phyloP scores from a whole-genome alignment of 2,329 filamentous ascomycete species.

The Sordariomycetes sp. region DNA sequence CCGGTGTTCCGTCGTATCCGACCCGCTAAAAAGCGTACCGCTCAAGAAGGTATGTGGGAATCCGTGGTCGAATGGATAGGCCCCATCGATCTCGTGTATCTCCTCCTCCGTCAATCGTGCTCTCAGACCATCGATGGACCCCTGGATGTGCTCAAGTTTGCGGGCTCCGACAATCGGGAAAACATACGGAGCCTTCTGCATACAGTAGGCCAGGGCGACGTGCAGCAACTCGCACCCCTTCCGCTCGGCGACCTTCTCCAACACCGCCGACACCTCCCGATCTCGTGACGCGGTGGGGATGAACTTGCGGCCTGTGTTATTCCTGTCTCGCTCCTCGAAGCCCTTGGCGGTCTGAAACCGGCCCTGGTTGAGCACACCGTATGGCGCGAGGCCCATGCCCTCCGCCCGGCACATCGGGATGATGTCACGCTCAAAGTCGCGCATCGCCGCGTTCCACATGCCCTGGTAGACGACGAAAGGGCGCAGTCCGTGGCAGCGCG shows the following conservation, averaged over 20 bases:
- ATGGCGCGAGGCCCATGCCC: conserved; percentile 40
- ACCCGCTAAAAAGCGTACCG: too few relatives aligned
- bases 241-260: conserved; percentile 31
- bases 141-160: conserved; percentile 35
- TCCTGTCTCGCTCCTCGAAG: conserved; percentile 20
- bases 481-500: conserved; percentile 11
- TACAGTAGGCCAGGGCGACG: conserved; percentile 31
- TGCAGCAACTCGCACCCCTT: conserved; percentile 45
- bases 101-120: conserved; percentile 36
- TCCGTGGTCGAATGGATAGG: conserved; percentile 38
- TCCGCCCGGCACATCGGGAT: conserved; percentile 28
- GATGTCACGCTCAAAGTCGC: conserved; percentile 27
- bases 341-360: conserved; percentile 29
- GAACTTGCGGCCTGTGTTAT: too few relatives aligned
- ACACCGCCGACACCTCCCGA: conserved; percentile 41
- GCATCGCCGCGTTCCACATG: conserved; percentile 21
- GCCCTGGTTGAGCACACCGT: conserved; percentile 40
- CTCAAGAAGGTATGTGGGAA: background rate
- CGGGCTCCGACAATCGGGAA: conserved; percentile 39
- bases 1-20: too few relatives aligned
- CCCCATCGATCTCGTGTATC: conserved; percentile 37
- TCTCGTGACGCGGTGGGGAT: conserved; percentile 45
- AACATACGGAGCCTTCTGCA: conserved; percentile 20
- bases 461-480: conserved; percentile 24
- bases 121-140: conserved; percentile 40